phyloP scores from a whole-genome alignment of 768 basidiomycete species.

The Suillus luteus region DNA sequence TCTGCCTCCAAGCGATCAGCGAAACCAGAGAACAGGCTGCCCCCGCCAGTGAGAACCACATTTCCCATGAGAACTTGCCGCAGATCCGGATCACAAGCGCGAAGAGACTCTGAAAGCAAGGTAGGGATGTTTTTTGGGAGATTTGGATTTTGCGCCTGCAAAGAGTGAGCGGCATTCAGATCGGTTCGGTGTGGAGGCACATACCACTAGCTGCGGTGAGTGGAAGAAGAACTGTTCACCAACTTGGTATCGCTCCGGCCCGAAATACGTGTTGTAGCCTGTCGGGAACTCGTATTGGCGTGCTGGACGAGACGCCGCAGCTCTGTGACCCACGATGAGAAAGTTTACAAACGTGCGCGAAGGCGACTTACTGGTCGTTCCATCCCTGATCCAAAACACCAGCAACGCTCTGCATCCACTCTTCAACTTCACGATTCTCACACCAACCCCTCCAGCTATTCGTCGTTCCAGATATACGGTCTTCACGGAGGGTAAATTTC shows the following conservation, averaged over 20 bases:
- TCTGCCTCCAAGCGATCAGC: constrained; percentile 82
- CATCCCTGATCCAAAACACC: constrained; percentile 86
- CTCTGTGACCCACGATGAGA: constrained; percentile 39
- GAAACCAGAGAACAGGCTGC: constrained; percentile 84
- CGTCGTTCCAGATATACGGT: constrained; percentile 71
- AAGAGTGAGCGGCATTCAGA: constrained; percentile 16
- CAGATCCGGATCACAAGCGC: constrained; percentile 88
- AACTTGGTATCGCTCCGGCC: constrained; percentile 75
- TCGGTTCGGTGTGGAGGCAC: constrained; percentile 20
- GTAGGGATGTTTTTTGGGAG: constrained; percentile 76
- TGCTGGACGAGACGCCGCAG: constrained; percentile 54
- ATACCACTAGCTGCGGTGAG: constrained; percentile 53
- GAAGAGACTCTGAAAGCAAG: constrained; percentile 76
- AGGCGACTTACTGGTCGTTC: constrained; percentile 75
- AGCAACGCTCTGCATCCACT: constrained; percentile 89
- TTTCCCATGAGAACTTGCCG: constrained; percentile 89
- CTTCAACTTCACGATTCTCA: constrained; percentile 82
- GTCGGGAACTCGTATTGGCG: constrained; percentile 94
- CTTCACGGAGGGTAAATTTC: constrained; percentile 70
- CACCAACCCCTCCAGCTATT: constrained; percentile 82
- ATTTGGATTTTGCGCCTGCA: constrained; percentile 56
- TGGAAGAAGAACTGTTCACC: constrained; percentile 92
- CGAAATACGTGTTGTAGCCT: constrained; percentile 85
- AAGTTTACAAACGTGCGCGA: not conserved
- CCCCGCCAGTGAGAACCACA: constrained; percentile 94